These are phyloP conservation scores for Aeschynomene evenia DNA, from an alignment of 306 rosid genomes.

Conservation along the genomic window DNA sequence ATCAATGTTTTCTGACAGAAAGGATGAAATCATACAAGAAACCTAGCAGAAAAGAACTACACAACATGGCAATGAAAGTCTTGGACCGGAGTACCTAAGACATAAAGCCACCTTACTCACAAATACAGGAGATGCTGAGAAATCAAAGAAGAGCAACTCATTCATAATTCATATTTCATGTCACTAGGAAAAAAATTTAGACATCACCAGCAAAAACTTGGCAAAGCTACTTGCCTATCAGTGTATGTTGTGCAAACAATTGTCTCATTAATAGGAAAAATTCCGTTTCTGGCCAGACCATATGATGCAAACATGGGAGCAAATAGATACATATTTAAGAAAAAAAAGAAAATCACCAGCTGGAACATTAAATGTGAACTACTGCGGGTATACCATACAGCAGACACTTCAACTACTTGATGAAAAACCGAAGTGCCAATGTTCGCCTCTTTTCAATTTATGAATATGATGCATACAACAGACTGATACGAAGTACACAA, in stretches of 20 bases:
- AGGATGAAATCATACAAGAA: background rate
- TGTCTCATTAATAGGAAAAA: background rate
- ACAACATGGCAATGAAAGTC: background rate
- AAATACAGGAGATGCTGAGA: background rate
- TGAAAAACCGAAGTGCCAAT: constrained; percentile 1
- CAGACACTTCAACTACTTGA: background rate
- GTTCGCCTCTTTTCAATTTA: background rate
- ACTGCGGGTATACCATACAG: background rate
- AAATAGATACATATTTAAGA: constrained; percentile 1
- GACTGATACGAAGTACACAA: background rate
- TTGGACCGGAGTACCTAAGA: background rate
- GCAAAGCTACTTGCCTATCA: background rate
- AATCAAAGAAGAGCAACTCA: background rate
- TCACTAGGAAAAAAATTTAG: background rate
- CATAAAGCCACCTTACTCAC: background rate
- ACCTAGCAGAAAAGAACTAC: background rate
- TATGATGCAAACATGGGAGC: background rate
- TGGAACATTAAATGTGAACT: constrained; percentile 6
- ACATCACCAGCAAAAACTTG: background rate
- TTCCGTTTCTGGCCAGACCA: background rate
- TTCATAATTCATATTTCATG: constrained; percentile 13
- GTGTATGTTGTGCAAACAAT: background rate
- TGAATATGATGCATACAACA: background rate
- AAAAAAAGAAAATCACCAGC: constrained; percentile 2
- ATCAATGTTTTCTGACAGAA: background rate